phyloP scores from a whole-genome alignment of 2,329 filamentous ascomycete genomes.

The Furcasterigmium furcatum region DNA sequence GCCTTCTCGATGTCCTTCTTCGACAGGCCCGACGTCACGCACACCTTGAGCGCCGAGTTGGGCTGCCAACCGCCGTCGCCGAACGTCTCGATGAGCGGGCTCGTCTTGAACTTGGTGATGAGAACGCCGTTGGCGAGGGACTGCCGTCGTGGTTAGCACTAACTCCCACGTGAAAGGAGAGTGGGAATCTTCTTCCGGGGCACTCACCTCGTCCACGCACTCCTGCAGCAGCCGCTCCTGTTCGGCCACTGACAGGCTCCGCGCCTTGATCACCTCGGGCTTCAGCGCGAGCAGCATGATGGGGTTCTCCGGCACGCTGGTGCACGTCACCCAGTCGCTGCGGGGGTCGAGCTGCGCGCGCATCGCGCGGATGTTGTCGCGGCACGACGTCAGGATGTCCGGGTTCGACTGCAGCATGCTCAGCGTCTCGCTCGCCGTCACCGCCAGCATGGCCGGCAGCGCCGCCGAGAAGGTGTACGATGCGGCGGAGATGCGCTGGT shows the following conservation, averaged over 20 bases:
- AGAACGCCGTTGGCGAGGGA: constrained; percentile 83
- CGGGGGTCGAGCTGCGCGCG: constrained; percentile 83
- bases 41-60: constrained; percentile 86
- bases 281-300: constrained; percentile 82
- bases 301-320: constrained; percentile 80
- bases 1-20: constrained; percentile 97
- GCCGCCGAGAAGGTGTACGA: constrained; percentile 97
- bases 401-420: constrained; percentile 83
- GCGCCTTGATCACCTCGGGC: constrained; percentile 71
- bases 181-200: no score
- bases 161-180: not conserved
- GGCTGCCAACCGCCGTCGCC: constrained; percentile 67
- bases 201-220: constrained; percentile 87
- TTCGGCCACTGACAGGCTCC: constrained; percentile 67
- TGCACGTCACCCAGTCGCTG: constrained; percentile 88
- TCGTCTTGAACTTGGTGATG: constrained; percentile 80
- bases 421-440: constrained; percentile 91
- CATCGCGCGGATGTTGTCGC: constrained; percentile 86
- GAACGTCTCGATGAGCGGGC: constrained; percentile 62
- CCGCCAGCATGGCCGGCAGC: constrained; percentile 87
- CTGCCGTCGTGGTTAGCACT: constrained; percentile 42
- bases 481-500: constrained; percentile 89
- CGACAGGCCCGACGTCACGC: constrained; percentile 79
- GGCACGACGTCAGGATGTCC: constrained; percentile 72
- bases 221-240: constrained; percentile 86